Evolutionary conservation across 2,329 filamentous ascomycete genomes (phyloP).

Genomic region (Talaromyces sp.): DNA sequence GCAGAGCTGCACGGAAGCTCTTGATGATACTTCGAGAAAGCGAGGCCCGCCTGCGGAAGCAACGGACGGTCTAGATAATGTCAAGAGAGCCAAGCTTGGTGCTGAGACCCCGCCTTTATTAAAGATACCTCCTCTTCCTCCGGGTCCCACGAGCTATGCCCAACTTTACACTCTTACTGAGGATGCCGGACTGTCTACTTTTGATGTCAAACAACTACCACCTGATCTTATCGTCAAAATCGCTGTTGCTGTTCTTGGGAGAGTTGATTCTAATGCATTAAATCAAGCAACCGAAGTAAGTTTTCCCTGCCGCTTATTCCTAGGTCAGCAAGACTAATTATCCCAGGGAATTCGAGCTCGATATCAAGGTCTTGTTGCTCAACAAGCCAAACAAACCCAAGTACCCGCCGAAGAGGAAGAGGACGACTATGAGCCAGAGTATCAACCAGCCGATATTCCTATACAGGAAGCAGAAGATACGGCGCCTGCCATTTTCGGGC

Average conservation of each 20-base stretch:
- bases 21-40: slow-evolving; percentile 74
- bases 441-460: slow-evolving; percentile 60
- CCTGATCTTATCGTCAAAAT: slow-evolving; percentile 72
- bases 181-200: slow-evolving; percentile 67
- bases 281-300: slow-evolving; percentile 67
- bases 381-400: slow-evolving; percentile 28
- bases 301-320: not conserved
- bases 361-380: slow-evolving; percentile 31
- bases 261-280: slow-evolving; percentile 64
- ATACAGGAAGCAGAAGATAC: slow-evolving; percentile 11
- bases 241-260: slow-evolving; percentile 69
- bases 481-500: slow-evolving; percentile 60
- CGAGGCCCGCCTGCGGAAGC: slow-evolving; percentile 66
- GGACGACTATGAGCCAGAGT: slow-evolving; percentile 89
- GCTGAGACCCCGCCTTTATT: slow-evolving; percentile 44
- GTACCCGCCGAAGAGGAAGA: slow-evolving; percentile 59
- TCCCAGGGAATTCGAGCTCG: slow-evolving; percentile 35
- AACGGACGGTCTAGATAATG: slow-evolving; percentile 64
- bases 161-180: slow-evolving; percentile 82
- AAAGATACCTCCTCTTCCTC: slow-evolving; percentile 64
- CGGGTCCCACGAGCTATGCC: slow-evolving; percentile 71
- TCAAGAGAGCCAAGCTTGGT: slow-evolving; percentile 75
- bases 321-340: slow-evolving; percentile 10
- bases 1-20: slow-evolving; percentile 69
- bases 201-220: slow-evolving; percentile 78